Evolutionary conservation across 805 yeast species (phyloP), one percentile per base, ranked within the genome.

Genomic region (Candida silvicultrix): DNA sequence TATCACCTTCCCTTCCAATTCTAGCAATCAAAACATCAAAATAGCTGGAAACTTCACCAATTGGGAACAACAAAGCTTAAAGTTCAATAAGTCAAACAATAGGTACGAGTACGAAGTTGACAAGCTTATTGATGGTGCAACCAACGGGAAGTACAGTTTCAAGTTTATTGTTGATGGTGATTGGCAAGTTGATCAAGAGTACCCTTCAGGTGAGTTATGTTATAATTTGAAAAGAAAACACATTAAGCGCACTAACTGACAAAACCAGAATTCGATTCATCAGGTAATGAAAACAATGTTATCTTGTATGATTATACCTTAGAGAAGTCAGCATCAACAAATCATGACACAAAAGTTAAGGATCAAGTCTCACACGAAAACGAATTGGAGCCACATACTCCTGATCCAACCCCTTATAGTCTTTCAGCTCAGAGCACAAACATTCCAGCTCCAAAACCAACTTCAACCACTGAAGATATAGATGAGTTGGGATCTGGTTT

Each of bases 251-350:
- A 61, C 42, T 56, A 53, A 43, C 54, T 56, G 37, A 56, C 52
- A 31, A 56, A 52, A 2, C 49, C 44, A 45, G 72, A 68, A 34
- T 46, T 60, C 6, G 74, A 70, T 49, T 60, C 56, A 5, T 48
- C 55, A 39, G 69, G 67, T 7, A 69, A 68, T 43, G 65, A 63
- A 35, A 70, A 70, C 51, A 70, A 70, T 44, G 71, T 68, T 4
- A 41, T 63, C 23, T 39, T 49, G 4, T 57, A 50, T 28, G 57
- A 53, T 41, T 43, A 36, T 36, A 40, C 54, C 0, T 36, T 36
- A 5, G 45, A 34, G 19, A 40, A 41, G 4, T 20, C 10, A 2
- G 18, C 38, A 10, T 5, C 43, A 10, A 22, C 15, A 3, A 53
- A 41, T 11, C 25, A 18, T n/a, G 41, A 31, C 5, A 50, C 43